Conservation (phyloP, 257 asterid genomes). For the Coffea eugenioides region DNA sequence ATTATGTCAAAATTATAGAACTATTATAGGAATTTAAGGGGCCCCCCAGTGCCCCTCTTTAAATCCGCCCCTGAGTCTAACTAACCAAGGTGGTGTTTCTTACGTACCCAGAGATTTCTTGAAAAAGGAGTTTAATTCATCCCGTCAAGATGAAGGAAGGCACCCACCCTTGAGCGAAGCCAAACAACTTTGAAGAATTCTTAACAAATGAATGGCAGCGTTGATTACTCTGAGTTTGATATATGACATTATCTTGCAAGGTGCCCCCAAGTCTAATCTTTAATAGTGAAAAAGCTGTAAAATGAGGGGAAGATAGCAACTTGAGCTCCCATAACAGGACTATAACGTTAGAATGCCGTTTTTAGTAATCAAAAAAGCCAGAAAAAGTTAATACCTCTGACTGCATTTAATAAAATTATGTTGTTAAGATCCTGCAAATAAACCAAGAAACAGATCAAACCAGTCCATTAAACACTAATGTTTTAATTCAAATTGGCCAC, state of each 20-base stretch:
- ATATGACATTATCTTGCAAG: constrained; percentile 73
- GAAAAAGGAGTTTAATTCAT: constrained; percentile 64
- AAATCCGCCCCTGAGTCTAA: no score
- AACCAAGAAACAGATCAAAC: constrained; percentile 13
- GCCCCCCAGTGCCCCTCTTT: no score
- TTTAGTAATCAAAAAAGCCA: constrained; percentile 1
- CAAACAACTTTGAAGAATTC: constrained; percentile 51
- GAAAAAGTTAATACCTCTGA: constrained; percentile 50
- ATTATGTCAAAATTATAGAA: no score
- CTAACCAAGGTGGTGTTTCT: not conserved
- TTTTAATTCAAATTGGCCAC: not conserved
- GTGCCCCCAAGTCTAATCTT: constrained; percentile 89
- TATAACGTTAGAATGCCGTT: not conserved
- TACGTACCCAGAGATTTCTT: constrained; percentile 61
- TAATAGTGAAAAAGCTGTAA: constrained; percentile 78
- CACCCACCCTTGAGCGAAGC: constrained; percentile 78
- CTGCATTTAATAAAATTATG: constrained; percentile 56
- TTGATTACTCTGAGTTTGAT: constrained; percentile 53
- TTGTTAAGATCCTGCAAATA: constrained; percentile 73
- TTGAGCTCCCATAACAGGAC: constrained; percentile 22
- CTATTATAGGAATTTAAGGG: no score
- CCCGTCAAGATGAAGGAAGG: constrained; percentile 82
- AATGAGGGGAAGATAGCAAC: constrained; percentile 1
- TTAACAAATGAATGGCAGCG: constrained; percentile 56
- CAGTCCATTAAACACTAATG: not conserved